Percentiles rank a stretch among this genome's conserved stretches.
phyloP scores from a whole-genome alignment of 768 basidiomycete genomes.

The Panaeolus cyanescens region DNA sequence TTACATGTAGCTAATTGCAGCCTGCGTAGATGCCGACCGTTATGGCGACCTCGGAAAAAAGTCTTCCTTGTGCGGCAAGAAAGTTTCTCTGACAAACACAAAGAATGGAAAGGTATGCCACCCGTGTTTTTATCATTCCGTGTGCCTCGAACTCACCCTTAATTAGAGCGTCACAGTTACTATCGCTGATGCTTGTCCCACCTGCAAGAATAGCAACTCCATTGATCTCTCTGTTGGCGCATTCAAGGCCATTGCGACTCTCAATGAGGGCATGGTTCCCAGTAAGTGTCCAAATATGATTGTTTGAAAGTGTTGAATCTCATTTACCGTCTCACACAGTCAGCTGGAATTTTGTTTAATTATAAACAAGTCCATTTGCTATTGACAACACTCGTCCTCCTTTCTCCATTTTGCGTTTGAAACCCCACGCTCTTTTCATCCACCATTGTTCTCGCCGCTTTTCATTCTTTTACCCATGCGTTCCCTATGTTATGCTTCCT shows the following conservation, averaged over 20 bases:
- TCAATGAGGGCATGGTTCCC: conserved; percentile 52
- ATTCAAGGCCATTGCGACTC: conserved; percentile 58
- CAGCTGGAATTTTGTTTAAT: conserved; percentile 37
- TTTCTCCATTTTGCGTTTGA: conserved; percentile 7
- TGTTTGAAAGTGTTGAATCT: background rate
- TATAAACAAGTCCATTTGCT: background rate
- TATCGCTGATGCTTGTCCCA: conserved; percentile 83
- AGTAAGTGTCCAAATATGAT: conserved; percentile 42
- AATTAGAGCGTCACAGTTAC: conserved; percentile 54
- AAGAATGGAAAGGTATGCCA: conserved; percentile 48
- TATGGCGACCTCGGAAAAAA: conserved; percentile 48
- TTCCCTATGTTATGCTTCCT: conserved; percentile 4
- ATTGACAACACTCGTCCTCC: conserved; percentile 10
- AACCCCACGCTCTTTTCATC: conserved; percentile 22
- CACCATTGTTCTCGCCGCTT: conserved; percentile 39
- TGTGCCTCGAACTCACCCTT: conserved; percentile 3
- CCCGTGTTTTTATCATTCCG: background rate
- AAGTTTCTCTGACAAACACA: conserved; percentile 65
- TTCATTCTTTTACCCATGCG: conserved; percentile 7
- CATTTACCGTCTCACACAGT: conserved; percentile 30
- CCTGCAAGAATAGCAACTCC: conserved; percentile 63
- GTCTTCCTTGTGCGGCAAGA: conserved; percentile 66
- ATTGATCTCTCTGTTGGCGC: conserved; percentile 76
- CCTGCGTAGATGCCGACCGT: conserved; percentile 43
- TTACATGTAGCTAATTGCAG: conserved; percentile 5